Base-by-base conservation (phyloP, 176 grass and related monocot species). In the Alloteropsis semialata region DNA sequence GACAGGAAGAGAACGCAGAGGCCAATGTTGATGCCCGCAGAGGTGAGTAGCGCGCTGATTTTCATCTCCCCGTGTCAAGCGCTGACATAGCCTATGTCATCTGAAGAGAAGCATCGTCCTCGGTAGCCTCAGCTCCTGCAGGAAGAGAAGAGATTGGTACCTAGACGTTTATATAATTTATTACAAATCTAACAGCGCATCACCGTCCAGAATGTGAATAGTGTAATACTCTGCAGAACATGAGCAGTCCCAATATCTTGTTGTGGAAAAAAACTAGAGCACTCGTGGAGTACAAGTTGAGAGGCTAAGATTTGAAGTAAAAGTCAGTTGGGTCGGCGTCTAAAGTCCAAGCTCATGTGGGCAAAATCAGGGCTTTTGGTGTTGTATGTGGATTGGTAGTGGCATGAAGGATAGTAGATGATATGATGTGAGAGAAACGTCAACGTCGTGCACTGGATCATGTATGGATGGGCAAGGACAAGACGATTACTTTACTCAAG, bases 21-120 rank as follows among this genome's bases (percentile, higher is more conserved):
- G 8, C 89, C 96, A 11, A 96, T 92, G 49, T 99, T 99, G 66
- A 99, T 96, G 72, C 96, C 93, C 1, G 93, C 91, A 8, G 96
- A 99, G 68, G 96, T 93, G 42, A 99, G 77, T 0, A 99, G 91
- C 34, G 87, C 93, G 5, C 82, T 96, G 65, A 99, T 45, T 82
- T 91, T 93, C 92, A 98, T 98, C 60, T 37, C 27, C 51, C 37
- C 12, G 54, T 60, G 64, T 46, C 73, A 46, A 36, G 1, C 3
- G 17, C 57, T 30, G 51, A 18, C 37, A 68, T 57, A 10, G 9
- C 14, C 54, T n/a, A 43, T 81, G 77, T 89, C 77, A 85, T 89
- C 50, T 51, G 24, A 75, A 59, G 0, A 27, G 0, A 17, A 78
- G 49, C 33, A 43, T 16, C 42, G 28, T 63, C 53, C 51, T 81